Percentiles rank a stretch among this genome's conserved stretches.
phyloP scores from a whole-genome alignment of 371 early-diverging fungal species.

The Nematocida displodere region DNA sequence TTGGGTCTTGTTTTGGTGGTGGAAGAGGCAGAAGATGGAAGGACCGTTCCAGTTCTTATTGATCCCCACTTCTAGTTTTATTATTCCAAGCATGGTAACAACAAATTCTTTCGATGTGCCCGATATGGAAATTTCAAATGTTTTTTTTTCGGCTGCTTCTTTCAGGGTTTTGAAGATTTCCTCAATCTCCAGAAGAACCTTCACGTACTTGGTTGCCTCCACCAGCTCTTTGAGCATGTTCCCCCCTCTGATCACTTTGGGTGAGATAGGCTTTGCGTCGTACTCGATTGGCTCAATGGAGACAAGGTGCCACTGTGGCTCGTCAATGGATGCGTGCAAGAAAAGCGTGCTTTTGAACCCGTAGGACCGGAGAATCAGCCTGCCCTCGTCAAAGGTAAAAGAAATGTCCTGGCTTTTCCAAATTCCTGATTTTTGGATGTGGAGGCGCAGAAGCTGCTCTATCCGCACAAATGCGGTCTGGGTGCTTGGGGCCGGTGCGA shows the following conservation, averaged over 20 bases:
- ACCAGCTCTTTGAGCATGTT: constrained; percentile 30
- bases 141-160: not conserved
- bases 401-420: constrained; percentile 28
- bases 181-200: constrained; percentile 17
- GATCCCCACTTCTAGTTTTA: not conserved
- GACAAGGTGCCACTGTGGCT: constrained; percentile 13
- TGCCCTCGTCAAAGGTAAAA: not conserved
- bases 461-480: not conserved
- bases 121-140: constrained; percentile 28
- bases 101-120: constrained; percentile 15
- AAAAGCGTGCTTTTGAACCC: constrained; percentile 32
- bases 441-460: constrained; percentile 17
- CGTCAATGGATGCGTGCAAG: not conserved
- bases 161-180: constrained; percentile 17
- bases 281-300: constrained; percentile 1
- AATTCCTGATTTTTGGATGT: constrained; percentile 3
- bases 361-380: constrained; percentile 5
- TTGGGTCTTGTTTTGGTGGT: not conserved
- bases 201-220: constrained; percentile 27
- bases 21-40: not conserved
- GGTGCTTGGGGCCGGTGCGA: not conserved
- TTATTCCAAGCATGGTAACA: not conserved
- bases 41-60: constrained; percentile 33
- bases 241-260: not conserved
- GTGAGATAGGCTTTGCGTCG: constrained; percentile 12